Evolutionary conservation across 1,139 yeast genomes (phyloP), one percentile per base, ranked within the genome.

Genomic region (Sugiyamaella sp.): DNA sequence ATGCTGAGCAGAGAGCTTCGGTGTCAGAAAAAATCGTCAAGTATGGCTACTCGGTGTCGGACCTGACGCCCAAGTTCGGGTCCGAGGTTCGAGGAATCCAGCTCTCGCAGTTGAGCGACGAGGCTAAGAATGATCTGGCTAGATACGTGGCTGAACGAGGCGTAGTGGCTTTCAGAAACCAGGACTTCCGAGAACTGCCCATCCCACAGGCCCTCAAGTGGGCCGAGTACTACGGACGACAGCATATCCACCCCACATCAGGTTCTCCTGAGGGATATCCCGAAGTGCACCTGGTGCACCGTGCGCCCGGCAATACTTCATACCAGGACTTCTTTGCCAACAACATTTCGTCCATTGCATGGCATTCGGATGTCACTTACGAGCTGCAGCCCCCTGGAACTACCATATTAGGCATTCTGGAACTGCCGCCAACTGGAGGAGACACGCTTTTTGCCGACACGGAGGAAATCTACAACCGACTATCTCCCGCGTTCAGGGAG

Each of bases 231-330:
- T 82, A 73, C 64, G 87, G 86, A n/a, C 79, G 82, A 32, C 74
- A 80, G 50, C 88, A 83, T 67, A 74, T 82, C 55, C 88, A 83
- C 62, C 85, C 85, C 43, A 81, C 86, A 2, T 79, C 86, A 17
- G 89, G 90, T 14, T 80, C 88, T 3, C 89, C 89, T 27, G 71
- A 71, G 51, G 78, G 74, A 22, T 75, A 74, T 58, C 87, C 89
- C 1, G 85, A 84, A 62, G 74, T 86, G 57, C 90, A 84, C 64
- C 72, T 84, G 50, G 82, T 83, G 21, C 83, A 67, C 58, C 56
- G 69, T 17, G 60, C 54, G 17, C 48, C 53, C 44, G 47, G 48
- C 20, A 52, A 49, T 29, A 41, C 37, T 19, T 41, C 50, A 6
- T 55, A 46, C 32, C 57, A 62, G 14, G 55, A 58, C 19, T 64